These are phyloP conservation scores for Maudiozyma pseudohumilis DNA, from an alignment of 805 yeast genomes.

Conservation along the genomic window DNA sequence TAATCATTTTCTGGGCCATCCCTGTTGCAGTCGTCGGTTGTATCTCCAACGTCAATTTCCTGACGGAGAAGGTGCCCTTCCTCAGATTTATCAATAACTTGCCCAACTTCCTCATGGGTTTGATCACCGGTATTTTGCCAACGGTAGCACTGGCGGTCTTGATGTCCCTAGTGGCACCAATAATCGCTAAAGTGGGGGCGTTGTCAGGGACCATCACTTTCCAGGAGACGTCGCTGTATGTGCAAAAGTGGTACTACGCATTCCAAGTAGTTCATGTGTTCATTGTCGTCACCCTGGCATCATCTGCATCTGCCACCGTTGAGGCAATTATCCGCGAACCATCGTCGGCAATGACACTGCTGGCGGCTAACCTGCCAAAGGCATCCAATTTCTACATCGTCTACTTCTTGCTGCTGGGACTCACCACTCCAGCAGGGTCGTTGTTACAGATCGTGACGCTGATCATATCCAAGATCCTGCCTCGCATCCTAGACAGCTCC, in stretches of 20 bases:
- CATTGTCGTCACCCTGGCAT: slow-evolving; percentile 71
- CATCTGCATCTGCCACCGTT: slow-evolving; percentile 71
- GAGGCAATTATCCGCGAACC: slow-evolving; percentile 62
- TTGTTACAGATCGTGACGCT: slow-evolving; percentile 68
- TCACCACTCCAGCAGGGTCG: slow-evolving; percentile 65
- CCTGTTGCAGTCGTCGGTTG: slow-evolving; percentile 98
- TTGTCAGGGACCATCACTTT: slow-evolving; percentile 60
- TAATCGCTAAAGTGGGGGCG: slow-evolving; percentile 69
- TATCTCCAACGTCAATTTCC: slow-evolving; percentile 73
- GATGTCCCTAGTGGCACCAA: slow-evolving; percentile 80
- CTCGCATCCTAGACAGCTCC: slow-evolving; percentile 62
- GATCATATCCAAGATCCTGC: slow-evolving; percentile 60
- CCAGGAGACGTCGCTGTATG: slow-evolving; percentile 67
- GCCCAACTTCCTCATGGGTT: slow-evolving; percentile 63
- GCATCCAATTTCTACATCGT: slow-evolving; percentile 85
- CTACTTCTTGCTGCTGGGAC: slow-evolving; percentile 73
- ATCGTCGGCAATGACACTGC: slow-evolving; percentile 54
- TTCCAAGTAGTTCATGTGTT: slow-evolving; percentile 89
- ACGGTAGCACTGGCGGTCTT: slow-evolving; percentile 68
- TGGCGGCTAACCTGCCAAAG: slow-evolving; percentile 73
- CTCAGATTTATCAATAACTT: slow-evolving; percentile 65
- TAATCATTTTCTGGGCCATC: slow-evolving; percentile 86
- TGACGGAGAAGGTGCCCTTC: slow-evolving; percentile 64
- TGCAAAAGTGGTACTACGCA: slow-evolving; percentile 82
- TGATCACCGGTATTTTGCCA: slow-evolving; percentile 83